Conservation (phyloP, 192 early-diverging fungal species). For the Kappamyces sp. region DNA sequence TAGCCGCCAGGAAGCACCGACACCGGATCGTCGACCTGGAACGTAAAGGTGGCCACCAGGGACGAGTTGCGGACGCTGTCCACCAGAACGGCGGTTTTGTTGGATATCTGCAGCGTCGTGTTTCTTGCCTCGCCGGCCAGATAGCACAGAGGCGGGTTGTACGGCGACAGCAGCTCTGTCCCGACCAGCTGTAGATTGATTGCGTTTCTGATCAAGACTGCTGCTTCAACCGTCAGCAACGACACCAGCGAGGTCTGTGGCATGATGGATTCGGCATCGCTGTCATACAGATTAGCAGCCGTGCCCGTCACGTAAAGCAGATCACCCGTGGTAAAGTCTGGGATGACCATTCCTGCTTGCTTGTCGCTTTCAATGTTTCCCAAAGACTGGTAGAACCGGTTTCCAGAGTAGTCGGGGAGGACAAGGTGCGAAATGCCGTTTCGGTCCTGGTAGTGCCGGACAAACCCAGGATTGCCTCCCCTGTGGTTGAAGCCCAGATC, state of each 20-base stretch:
- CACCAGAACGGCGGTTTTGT: background rate
- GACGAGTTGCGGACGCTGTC: background rate
- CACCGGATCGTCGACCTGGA: conserved; percentile 11
- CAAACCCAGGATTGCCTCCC: conserved; percentile 22
- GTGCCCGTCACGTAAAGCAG: conserved; percentile 19
- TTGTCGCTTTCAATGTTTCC: conserved; percentile 21
- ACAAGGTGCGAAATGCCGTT: background rate
- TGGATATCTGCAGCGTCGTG: background rate
- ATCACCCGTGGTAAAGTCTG: conserved; percentile 24
- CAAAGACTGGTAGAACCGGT: conserved; percentile 24
- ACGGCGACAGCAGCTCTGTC: conserved; percentile 18
- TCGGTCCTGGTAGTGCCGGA: conserved; percentile 8
- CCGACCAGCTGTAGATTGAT: conserved; percentile 8
- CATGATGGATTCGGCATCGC: conserved; percentile 20
- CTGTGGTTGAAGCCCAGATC: conserved; percentile 24
- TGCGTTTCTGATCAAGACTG: conserved; percentile 16
- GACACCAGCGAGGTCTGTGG: conserved; percentile 9
- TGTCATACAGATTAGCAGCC: conserved; percentile 21
- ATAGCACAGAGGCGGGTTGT: conserved; percentile 23
- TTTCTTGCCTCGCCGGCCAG: conserved; percentile 8
- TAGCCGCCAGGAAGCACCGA: conserved; percentile 14
- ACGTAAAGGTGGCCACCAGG: conserved; percentile 20
- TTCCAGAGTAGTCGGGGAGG: conserved; percentile 25
- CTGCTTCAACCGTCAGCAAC: background rate
- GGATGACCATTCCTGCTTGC: conserved; percentile 17